These are phyloP conservation scores for Saturnispora sekii DNA, from an alignment of 805 yeast species.

Conservation along the genomic window DNA sequence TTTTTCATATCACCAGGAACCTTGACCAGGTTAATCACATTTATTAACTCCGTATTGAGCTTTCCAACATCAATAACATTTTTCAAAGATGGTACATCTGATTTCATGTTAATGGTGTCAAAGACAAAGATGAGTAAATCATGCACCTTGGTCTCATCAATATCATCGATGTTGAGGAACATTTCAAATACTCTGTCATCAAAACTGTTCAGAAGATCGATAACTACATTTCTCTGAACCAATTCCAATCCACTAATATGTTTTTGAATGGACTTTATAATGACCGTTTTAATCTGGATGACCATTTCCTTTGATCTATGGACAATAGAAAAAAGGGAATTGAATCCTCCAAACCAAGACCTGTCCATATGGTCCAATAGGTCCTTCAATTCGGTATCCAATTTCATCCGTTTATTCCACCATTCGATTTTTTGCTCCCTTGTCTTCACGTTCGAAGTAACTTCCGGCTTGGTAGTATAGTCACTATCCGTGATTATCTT, in stretches of 20 bases:
- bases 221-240: not conserved
- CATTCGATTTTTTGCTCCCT: slow-evolving; percentile 56
- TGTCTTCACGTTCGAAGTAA: slow-evolving; percentile 43
- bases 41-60: not conserved
- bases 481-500: slow-evolving; percentile 54
- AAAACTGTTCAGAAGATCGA: not conserved
- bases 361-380: slow-evolving; percentile 51
- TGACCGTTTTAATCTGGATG: slow-evolving; percentile 27
- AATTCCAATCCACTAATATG: not conserved
- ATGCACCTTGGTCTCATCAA: slow-evolving; percentile 30
- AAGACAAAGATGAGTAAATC: slow-evolving; percentile 55
- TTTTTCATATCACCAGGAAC: slow-evolving; percentile 14
- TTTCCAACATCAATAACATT: slow-evolving; percentile 14
- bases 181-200: slow-evolving; percentile 7
- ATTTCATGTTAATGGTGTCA: slow-evolving; percentile 53
- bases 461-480: slow-evolving; percentile 42
- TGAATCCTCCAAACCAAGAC: slow-evolving; percentile 72
- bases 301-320: slow-evolving; percentile 21
- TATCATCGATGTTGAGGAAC: slow-evolving; percentile 8
- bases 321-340: slow-evolving; percentile 43
- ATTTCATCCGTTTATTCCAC: slow-evolving; percentile 63
- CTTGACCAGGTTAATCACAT: slow-evolving; percentile 14
- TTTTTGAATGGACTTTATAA: slow-evolving; percentile 18
- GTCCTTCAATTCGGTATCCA: slow-evolving; percentile 47
- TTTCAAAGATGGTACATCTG: not conserved